Base-by-base conservation (phyloP, 768 basidiomycete species). In the Suillus plorans region DNA sequence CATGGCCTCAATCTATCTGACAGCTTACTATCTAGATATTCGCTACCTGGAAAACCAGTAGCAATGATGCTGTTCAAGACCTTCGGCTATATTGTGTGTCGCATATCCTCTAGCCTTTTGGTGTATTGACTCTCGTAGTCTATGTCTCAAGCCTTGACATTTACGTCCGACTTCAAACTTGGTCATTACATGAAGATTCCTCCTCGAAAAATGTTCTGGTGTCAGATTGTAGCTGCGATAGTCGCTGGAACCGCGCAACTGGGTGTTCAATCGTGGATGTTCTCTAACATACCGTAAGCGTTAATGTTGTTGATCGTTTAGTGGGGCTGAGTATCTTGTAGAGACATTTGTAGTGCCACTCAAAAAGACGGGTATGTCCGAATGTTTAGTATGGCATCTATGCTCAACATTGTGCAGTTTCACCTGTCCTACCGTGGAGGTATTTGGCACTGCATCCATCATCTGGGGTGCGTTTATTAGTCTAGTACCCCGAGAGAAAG, bases 1-100 rank as follows among this genome's bases (percentile, higher is more conserved):
- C 13, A 14, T 60, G 18, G 2, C n/a, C 13, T 63, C 52, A n/a
- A 36, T 41, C 18, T 5, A 60, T 34, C 50, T 41, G 39, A 60
- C 20, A n/a, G 37, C 37, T 63, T 63, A 57, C 5, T 20, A 16
- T 44, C 59, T 28, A 76, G 77, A 25, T 93, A 92, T 69, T 85
- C 84, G 31, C 82, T 91, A 49, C 93, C 92, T 14, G 92, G 93
- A 2, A 84, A 84, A 18, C 90, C 92, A 6, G 73, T 93, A 63
- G 91, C 92, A 0, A 91, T 87, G 82, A 92, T 94, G 91, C 79
- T 93, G 80, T 92, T 92, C 83, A 93, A 91, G 84, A 90, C 89
- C 0, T 91, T 82, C 82, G 90, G 91, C 39, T 91, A 90, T 69
- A 87, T 89, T 64, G 87, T 77, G 34, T 42, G 72, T 49, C 8